A percentile compares a stretch with the other conserved stretches of the same genome.
Evolutionary conservation across 805 yeast species (phyloP).

Genomic region (Saturnispora kantuleensis): DNA sequence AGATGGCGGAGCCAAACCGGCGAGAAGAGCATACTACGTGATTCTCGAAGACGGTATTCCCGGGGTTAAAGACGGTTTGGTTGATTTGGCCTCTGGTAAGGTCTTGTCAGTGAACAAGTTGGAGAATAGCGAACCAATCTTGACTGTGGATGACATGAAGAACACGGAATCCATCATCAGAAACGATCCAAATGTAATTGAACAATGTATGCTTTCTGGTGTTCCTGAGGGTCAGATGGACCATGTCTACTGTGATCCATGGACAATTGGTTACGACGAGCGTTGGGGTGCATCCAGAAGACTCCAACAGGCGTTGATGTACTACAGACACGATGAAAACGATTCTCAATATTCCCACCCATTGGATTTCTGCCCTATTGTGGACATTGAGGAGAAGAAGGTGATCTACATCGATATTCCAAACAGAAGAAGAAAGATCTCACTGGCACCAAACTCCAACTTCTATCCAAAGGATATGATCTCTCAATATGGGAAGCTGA

Average conservation of each 20-base stretch:
- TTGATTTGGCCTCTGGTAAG: slow-evolving; percentile 41
- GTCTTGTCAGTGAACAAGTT: slow-evolving; percentile 39
- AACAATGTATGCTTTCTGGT: slow-evolving; percentile 64
- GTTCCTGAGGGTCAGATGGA: slow-evolving; percentile 53
- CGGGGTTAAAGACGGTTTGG: slow-evolving; percentile 65
- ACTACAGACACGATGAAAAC: slow-evolving; percentile 66
- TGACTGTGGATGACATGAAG: slow-evolving; percentile 60
- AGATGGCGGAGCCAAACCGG: slow-evolving; percentile 49
- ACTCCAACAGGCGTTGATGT: slow-evolving; percentile 73
- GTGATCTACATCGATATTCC: slow-evolving; percentile 72
- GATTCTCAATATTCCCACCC: slow-evolving; percentile 64
- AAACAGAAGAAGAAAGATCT: slow-evolving; percentile 59
- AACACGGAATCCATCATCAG: slow-evolving; percentile 56
- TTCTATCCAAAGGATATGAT: slow-evolving; percentile 58
- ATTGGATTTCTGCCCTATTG: slow-evolving; percentile 73
- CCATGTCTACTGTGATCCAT: slow-evolving; percentile 54
- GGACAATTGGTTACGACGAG: slow-evolving; percentile 56
- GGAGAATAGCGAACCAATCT: slow-evolving; percentile 63
- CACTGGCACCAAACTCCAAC: slow-evolving; percentile 58
- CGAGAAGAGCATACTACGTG: slow-evolving; percentile 59
- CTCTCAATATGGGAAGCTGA: slow-evolving; percentile 53
- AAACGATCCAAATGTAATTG: slow-evolving; percentile 60
- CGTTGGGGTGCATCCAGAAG: slow-evolving; percentile 71
- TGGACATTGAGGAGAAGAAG: slow-evolving; percentile 60
- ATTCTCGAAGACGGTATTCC: slow-evolving; percentile 45